Percentiles rank a stretch among this genome's conserved stretches.
These are phyloP conservation scores for Fonsecaea erecta DNA, from an alignment of 2,329 filamentous ascomycete genomes.

Conservation along the genomic window DNA sequence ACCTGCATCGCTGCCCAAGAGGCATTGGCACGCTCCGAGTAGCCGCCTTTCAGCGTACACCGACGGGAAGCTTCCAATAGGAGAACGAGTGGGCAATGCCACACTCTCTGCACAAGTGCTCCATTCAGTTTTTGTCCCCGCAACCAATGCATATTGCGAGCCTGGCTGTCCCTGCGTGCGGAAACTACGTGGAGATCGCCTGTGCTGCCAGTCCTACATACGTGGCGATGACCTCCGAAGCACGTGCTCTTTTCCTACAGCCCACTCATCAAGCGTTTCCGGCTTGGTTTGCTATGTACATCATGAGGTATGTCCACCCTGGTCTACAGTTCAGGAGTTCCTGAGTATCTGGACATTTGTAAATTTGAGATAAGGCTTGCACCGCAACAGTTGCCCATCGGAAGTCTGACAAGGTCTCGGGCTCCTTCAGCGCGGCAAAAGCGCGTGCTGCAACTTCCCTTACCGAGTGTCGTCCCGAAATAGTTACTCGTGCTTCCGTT, in stretches of 20 bases:
- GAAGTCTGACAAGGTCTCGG: slow-evolving; percentile 16
- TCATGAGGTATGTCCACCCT: neutral
- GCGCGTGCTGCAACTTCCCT: slow-evolving; percentile 22
- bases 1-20: slow-evolving; percentile 29
- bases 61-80: slow-evolving; percentile 3
- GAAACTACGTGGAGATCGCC: neutral
- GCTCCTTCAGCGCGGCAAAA: slow-evolving; percentile 6
- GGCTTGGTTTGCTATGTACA: neutral
- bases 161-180: neutral
- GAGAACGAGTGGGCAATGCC: neutral
- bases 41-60: neutral
- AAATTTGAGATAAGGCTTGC: slow-evolving; percentile 6
- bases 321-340: neutral
- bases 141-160: neutral
- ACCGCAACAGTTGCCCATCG: neutral
- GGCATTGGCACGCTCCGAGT: slow-evolving; percentile 2
- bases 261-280: neutral
- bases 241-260: neutral
- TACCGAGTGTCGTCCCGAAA: slow-evolving; percentile 19
- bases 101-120: neutral
- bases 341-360: neutral
- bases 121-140: neutral
- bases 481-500: slow-evolving; percentile 13
- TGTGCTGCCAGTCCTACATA: neutral
- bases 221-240: neutral